A percentile compares a stretch with the other conserved stretches of the same genome.
Evolutionary conservation across 2,329 filamentous ascomycete genomes (phyloP).

Genomic region (Rhynchosporium secalis): DNA sequence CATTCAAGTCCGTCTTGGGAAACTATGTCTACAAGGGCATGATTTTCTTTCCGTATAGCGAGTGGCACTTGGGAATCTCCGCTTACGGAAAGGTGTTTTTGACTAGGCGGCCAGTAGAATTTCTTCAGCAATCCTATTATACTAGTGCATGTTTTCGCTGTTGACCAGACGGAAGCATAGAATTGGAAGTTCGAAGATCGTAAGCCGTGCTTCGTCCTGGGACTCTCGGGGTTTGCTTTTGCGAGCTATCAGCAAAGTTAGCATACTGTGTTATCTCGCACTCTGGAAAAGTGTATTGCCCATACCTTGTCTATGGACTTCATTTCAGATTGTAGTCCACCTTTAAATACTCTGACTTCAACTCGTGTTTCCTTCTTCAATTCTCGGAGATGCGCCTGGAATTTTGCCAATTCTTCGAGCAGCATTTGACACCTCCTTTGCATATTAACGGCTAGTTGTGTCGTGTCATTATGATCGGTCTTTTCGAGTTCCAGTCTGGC

Average conservation of each 20-base stretch:
- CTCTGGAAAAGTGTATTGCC: neutral
- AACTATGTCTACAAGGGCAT: conserved; percentile 64
- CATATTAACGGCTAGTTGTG: conserved; percentile 32
- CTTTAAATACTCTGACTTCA: conserved; percentile 51
- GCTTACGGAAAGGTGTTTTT: conserved; percentile 27
- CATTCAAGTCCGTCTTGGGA: conserved; percentile 62
- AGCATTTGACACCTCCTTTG: conserved; percentile 40
- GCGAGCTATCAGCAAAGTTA: conserved; percentile 18
- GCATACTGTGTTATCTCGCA: neutral
- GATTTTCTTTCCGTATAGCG: conserved; percentile 29
- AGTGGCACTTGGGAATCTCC: conserved; percentile 23
- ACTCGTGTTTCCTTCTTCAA: conserved; percentile 48
- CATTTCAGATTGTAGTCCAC: conserved; percentile 49
- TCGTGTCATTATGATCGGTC: conserved; percentile 19
- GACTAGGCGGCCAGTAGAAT: conserved; percentile 48
- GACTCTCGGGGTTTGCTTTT: conserved; percentile 30
- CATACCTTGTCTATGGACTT: conserved; percentile 47
- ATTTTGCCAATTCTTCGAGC: conserved; percentile 47
- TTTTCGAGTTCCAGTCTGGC: conserved; percentile 9
- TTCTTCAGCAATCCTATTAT: conserved; percentile 58
- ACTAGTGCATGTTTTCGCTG: conserved; percentile 57
- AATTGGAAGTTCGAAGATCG: conserved; percentile 67
- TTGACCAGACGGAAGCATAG: conserved; percentile 62
- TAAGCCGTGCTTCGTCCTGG: conserved; percentile 53
- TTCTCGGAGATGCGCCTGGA: conserved; percentile 45